phyloP scores from a whole-genome alignment of 108 stramenopile genomes.

The Discostella pseudostelligera region DNA sequence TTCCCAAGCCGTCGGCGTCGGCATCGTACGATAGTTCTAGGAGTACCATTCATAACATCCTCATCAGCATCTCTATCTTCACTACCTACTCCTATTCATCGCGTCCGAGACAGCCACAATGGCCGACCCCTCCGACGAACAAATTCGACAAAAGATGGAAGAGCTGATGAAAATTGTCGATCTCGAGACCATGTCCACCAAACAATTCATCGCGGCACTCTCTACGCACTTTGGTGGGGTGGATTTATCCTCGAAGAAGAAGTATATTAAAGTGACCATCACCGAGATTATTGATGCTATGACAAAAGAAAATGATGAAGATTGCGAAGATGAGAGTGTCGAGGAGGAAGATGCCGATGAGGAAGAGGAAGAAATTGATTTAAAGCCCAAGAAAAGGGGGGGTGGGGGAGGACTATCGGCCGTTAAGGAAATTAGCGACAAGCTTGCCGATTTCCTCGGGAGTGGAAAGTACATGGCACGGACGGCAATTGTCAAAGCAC shows the following conservation, averaged over 20 bases:
- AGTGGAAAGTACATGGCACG: slow-evolving; percentile 61
- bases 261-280: slow-evolving; percentile 68
- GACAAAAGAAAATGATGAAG: slow-evolving; percentile 21
- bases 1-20: no score
- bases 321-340: slow-evolving; percentile 6
- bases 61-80: no score
- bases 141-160: slow-evolving; percentile 47
- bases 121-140: slow-evolving; percentile 41
- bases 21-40: no score
- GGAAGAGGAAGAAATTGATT: slow-evolving; percentile 37
- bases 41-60: no score
- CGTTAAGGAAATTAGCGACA: slow-evolving; percentile 63
- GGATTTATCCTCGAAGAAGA: slow-evolving; percentile 49
- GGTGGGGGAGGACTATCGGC: slow-evolving; percentile 61
- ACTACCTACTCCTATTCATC: no score
- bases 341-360: slow-evolving; percentile 14
- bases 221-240: slow-evolving; percentile 56
- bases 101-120: no score
- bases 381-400: slow-evolving; percentile 45
- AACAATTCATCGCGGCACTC: slow-evolving; percentile 72
- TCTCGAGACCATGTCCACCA: slow-evolving; percentile 66
- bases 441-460: slow-evolving; percentile 67
- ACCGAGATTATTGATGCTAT: slow-evolving; percentile 64
- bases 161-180: slow-evolving; percentile 66
- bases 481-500: slow-evolving; percentile 73